Percentiles rank a stretch among this genome's conserved stretches.
Conservation (phyloP, 2,329 filamentous ascomycete species). For the Verticillium isaacii region DNA sequence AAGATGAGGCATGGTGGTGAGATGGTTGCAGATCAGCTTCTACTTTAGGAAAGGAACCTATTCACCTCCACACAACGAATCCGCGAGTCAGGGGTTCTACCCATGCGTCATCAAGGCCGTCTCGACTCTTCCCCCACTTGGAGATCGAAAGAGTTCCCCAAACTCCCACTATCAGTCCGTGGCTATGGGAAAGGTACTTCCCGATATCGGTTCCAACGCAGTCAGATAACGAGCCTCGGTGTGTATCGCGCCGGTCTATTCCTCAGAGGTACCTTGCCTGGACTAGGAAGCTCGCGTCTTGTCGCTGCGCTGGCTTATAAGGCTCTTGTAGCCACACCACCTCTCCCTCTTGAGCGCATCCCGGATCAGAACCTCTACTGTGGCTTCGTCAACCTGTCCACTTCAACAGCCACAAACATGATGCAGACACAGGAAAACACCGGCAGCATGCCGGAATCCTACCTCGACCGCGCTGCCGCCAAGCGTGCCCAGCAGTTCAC, state of each 20-base stretch:
- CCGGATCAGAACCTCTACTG: neutral
- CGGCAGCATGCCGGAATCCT: neutral
- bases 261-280: neutral
- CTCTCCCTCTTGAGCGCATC: neutral
- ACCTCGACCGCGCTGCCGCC: constrained; percentile 1
- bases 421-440: neutral
- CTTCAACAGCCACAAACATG: neutral
- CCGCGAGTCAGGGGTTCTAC: neutral
- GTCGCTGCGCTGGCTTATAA: neutral
- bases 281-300: neutral
- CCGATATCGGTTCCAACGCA: neutral
- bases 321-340: neutral
- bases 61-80: neutral
- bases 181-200: neutral
- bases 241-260: neutral
- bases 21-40: neutral
- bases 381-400: no score
- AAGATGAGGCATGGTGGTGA: neutral
- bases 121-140: neutral
- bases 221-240: neutral
- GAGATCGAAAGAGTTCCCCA: neutral
- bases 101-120: neutral
- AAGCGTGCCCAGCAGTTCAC: neutral
- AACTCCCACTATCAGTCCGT: neutral
- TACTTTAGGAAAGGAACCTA: constrained; percentile 15